Percentiles rank a stretch among this genome's conserved stretches.
Evolutionary conservation across 768 basidiomycete species (phyloP).

Genomic region (Suillus decipiens): DNA sequence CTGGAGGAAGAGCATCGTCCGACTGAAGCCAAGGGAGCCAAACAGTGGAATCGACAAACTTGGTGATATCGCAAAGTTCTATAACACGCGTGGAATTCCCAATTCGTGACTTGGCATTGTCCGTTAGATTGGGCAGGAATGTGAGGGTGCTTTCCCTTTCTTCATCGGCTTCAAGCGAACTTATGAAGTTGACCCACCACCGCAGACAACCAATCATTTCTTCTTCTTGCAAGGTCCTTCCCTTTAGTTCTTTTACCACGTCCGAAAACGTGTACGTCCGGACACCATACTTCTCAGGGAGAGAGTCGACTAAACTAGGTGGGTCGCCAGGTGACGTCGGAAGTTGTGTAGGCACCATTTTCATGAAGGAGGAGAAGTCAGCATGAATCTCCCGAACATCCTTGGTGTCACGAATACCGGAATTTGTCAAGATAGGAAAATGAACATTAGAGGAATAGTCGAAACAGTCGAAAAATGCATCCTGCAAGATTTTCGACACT

Average conservation of each 20-base stretch:
- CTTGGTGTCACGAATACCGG: constrained; percentile 63
- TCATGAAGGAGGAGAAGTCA: constrained; percentile 69
- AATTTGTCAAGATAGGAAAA: constrained; percentile 76
- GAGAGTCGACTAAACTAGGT: constrained; percentile 55
- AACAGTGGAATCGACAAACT: constrained; percentile 63
- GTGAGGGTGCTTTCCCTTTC: constrained; percentile 22
- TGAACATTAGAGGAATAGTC: constrained; percentile 46
- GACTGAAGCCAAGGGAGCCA: constrained; percentile 56
- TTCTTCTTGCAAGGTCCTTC: constrained; percentile 60
- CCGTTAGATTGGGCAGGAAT: constrained; percentile 1
- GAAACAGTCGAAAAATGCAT: constrained; percentile 73
- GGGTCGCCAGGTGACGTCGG: constrained; percentile 48
- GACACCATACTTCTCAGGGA: constrained; percentile 64
- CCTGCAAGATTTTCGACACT: constrained; percentile 67
- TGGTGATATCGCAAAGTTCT: constrained; percentile 60
- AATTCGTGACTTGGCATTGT: not conserved
- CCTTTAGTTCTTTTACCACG: constrained; percentile 70
- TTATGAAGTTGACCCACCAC: constrained; percentile 67
- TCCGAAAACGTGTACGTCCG: constrained; percentile 74
- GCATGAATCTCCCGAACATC: constrained; percentile 75
- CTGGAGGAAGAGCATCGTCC: constrained; percentile 74
- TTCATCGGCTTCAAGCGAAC: constrained; percentile 21
- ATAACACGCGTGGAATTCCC: constrained; percentile 38
- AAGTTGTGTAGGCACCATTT: constrained; percentile 64
- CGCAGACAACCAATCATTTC: constrained; percentile 80